phyloP scores from a whole-genome alignment of 2,329 filamentous ascomycete genomes.

The Cytospora piceae region DNA sequence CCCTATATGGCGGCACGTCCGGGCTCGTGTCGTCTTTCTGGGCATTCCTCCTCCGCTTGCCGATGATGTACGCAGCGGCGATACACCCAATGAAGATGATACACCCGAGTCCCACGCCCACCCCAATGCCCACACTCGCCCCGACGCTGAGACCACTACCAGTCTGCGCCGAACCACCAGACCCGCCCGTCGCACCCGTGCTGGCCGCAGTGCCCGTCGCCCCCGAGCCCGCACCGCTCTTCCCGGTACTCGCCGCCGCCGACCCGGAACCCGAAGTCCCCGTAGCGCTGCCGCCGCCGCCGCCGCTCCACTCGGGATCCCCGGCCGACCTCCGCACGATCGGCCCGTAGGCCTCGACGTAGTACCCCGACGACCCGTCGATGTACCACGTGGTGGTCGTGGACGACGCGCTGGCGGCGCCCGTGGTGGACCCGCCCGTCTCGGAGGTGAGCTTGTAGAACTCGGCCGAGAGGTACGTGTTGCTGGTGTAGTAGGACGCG shows the following conservation, averaged over 20 bases:
- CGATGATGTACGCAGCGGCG: slow-evolving; percentile 11
- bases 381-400: background rate
- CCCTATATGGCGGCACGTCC: background rate
- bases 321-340: slow-evolving; percentile 4
- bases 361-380: background rate
- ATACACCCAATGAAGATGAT: slow-evolving; percentile 25
- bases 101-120: slow-evolving; percentile 12
- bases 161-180: background rate
- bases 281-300: background rate
- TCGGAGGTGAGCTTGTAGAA: background rate
- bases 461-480: slow-evolving; percentile 4
- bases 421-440: background rate
- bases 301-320: slow-evolving; percentile 9
- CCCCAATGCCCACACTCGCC: slow-evolving; percentile 7
- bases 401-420: background rate
- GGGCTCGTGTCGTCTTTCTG: background rate
- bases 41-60: slow-evolving; percentile 1
- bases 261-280: too few relatives aligned
- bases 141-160: slow-evolving; percentile 7
- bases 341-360: slow-evolving; percentile 6
- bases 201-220: background rate
- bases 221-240: background rate
- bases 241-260: background rate
- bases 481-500: background rate
- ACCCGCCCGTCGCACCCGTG: background rate